phyloP scores from a whole-genome alignment of 2,329 filamentous ascomycete species.

The Microdochium paspali region DNA sequence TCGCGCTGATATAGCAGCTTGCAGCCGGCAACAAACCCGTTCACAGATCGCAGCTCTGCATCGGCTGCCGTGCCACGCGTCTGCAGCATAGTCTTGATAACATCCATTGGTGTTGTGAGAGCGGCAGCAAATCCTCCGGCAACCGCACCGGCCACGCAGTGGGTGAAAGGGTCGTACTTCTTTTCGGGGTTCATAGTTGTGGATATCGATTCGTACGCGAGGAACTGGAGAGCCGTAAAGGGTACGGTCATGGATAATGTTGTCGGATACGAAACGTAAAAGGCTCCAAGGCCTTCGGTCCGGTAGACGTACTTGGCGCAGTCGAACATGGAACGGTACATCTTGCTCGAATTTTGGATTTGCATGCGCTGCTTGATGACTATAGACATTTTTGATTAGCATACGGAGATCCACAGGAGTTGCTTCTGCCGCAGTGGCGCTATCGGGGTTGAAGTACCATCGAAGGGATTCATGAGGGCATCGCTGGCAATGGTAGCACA shows the following conservation, averaged over 20 bases:
- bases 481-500: conserved; percentile 95
- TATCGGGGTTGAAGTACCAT: conserved; percentile 56
- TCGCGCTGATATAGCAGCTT: conserved; percentile 75
- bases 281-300: conserved; percentile 79
- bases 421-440: too few species aligned
- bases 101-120: conserved; percentile 91
- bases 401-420: neutral
- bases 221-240: conserved; percentile 94
- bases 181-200: conserved; percentile 83
- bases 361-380: conserved; percentile 99
- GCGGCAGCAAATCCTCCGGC: conserved; percentile 91
- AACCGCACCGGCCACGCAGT: conserved; percentile 85
- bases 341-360: conserved; percentile 80
- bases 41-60: conserved; percentile 74
- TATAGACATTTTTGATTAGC: conserved; percentile 23
- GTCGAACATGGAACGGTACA: conserved; percentile 77
- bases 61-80: conserved; percentile 80
- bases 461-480: conserved; percentile 98
- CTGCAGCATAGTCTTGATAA: conserved; percentile 96
- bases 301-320: conserved; percentile 84
- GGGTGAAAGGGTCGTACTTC: conserved; percentile 84
- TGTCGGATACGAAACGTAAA: conserved; percentile 97
- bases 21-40: conserved; percentile 70
- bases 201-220: conserved; percentile 94
- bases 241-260: conserved; percentile 98